Evolutionary conservation across 306 rosid species (phyloP), one percentile per base, ranked within the genome.

Genomic region (Rosa multiflora): DNA sequence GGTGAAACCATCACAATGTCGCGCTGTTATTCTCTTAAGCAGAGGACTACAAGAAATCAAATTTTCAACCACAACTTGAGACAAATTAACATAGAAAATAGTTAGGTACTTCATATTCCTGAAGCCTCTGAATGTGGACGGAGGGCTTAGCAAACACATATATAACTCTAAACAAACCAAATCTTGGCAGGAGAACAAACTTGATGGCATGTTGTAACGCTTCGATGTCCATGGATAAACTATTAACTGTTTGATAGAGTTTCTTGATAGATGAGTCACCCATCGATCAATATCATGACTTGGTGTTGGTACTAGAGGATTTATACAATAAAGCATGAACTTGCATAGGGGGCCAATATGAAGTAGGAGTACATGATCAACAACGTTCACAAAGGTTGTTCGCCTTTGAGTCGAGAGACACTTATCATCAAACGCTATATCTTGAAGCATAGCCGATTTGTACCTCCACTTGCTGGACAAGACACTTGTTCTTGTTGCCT

Each of bases 401-500:
- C 37, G 77, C 61, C 83, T 86, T 74, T 63, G 85, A 9, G 81
- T 67, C 3, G 87, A 35, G 72, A 78, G n/a, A 52, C 7, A 15
- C n/a, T 0, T 5, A 23, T 52, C 58, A 72, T 86, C 90, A 20
- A 90, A 90, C 82, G 81, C 89, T 49, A 90, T 83, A 83, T 70
- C 52, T 5, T 90, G 87, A 20, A 88, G 77, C 3, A 78, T 79
- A 3, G 88, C 81, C 90, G 89, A 86, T 83, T 77, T 88, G 83
- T 78, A 88, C 78, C 89, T 90, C 94, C 94, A 90, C 56, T 83
- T 87, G 46, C 88, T 87, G 9, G 91, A 88, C 63, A 90, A 82
- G 67, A 87, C 64, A 72, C 94, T 88, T 56, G 92, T 90, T 68
- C 78, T 85, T 47, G 85, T 85, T 3, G 94, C 94, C 23, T 88